Base-by-base conservation (phyloP, 306 rosid genomes). In the Trifolium dubium region DNA sequence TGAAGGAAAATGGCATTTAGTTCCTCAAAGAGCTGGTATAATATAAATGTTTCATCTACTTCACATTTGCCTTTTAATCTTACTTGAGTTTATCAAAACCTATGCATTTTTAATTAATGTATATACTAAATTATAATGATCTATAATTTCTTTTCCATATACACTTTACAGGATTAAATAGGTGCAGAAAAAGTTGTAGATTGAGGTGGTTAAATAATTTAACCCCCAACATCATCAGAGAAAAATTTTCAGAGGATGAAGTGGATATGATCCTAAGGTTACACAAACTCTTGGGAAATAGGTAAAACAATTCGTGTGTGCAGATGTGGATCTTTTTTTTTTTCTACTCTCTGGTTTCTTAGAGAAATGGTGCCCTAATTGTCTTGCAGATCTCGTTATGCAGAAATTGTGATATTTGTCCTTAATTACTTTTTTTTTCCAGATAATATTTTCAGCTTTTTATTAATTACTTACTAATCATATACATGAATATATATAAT, bases 1-100 rank as follows among this genome's bases (percentile, higher is more conserved):
- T 8, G 67, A n/a, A 63, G 67, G 67, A 63, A 63, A 63, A n/a
- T 63, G 67, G 67, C 47, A 63, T 63, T 35, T 63, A 2, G 47
- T 35, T 35, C 67, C 67, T n/a, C 14, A 35, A 63, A 63, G 47
- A 63, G 29, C 67, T 2, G 67, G 67, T 63, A 63, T 35, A n/a
- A 7, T 51, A 4, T 47, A 23, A 23, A 23, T 47, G 19, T 3
- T 44, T 11, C 4, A 3, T 44, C 5, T 13, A 46, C n/a, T 46
- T 0, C 4, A 1, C 14, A 11, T 46, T 46, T 46, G 51, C 2
- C 6, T 46, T 46, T 12, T 13, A 35, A 5, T 12, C 1, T 34
- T 4, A 5, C 4, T 34, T 34, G 37, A 34, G 6, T 34, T 34
- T 34, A 23, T 23, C 23, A 23, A 23, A 23, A 23, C 23, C 23